Percentiles rank a stretch among this genome's conserved stretches.
These are phyloP conservation scores for Balakata baccata DNA, from an alignment of 345 rosid species.

Conservation along the genomic window DNA sequence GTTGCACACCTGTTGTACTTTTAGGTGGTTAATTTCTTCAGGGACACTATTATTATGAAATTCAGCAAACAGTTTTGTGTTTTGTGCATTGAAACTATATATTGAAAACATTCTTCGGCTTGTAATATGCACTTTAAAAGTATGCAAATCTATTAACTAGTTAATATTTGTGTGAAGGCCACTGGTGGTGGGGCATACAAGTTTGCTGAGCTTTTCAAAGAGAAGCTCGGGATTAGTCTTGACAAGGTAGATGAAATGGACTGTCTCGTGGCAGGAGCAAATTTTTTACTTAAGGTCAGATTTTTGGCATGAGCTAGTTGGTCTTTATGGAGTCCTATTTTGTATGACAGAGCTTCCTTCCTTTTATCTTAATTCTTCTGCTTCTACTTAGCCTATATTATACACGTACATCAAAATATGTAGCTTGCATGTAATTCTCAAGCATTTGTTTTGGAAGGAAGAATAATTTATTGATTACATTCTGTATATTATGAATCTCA, in stretches of 20 bases:
- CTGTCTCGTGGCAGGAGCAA: constrained; percentile 97
- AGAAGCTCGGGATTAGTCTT: constrained; percentile 86
- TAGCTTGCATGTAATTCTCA: background rate
- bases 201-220: constrained; percentile 85
- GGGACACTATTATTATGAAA: background rate
- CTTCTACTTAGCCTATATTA: background rate
- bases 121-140: background rate
- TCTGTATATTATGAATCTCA: background rate
- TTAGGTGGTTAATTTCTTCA: background rate
- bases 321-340: background rate
- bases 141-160: constrained; percentile 13
- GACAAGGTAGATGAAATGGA: constrained; percentile 99
- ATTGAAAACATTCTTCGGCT: background rate
- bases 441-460: too few species aligned
- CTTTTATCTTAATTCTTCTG: background rate
- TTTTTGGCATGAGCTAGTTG: constrained; percentile 6
- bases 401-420: background rate
- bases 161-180: constrained; percentile 56
- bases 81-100: background rate
- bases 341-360: background rate
- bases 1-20: background rate
- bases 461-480: too few species aligned
- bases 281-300: constrained; percentile 88
- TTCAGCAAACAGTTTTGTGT: background rate
- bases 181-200: constrained; percentile 98